phyloP scores from a whole-genome alignment of 2,329 filamentous ascomycete genomes.

The Clonostachys rhizophaga region DNA sequence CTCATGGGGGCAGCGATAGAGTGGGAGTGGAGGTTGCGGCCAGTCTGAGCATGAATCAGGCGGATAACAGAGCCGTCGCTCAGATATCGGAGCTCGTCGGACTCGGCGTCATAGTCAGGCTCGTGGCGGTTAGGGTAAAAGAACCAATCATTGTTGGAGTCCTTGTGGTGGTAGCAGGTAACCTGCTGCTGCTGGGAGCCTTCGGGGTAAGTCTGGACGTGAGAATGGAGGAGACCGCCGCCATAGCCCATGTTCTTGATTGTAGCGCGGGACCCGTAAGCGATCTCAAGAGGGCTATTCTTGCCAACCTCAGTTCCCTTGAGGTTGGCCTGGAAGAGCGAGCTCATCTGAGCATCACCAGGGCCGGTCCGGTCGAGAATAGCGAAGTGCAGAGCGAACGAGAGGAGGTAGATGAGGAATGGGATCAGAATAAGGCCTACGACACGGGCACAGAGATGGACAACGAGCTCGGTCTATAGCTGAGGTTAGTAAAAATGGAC shows the following conservation, averaged over 20 bases:
- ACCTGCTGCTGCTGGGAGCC: slow-evolving; percentile 93
- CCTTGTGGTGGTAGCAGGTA: slow-evolving; percentile 99
- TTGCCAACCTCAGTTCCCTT: slow-evolving; percentile 90
- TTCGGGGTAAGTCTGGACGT: slow-evolving; percentile 93
- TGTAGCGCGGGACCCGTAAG: slow-evolving; percentile 82
- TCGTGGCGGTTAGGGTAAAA: slow-evolving; percentile 90
- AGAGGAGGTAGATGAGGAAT: slow-evolving; percentile 88
- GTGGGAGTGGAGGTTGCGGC: slow-evolving; percentile 95
- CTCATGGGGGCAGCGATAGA: slow-evolving; percentile 82
- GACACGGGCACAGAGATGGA: slow-evolving; percentile 76
- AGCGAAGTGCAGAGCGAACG: slow-evolving; percentile 91
- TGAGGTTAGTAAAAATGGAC: slow-evolving; percentile 49
- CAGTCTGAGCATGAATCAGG: slow-evolving; percentile 90
- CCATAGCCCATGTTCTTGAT: slow-evolving; percentile 99
- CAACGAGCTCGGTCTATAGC: slow-evolving; percentile 20
- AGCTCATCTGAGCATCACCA: slow-evolving; percentile 99
- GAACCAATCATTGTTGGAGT: slow-evolving; percentile 99
- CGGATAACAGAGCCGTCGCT: slow-evolving; percentile 75
- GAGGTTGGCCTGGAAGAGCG: slow-evolving; percentile 95
- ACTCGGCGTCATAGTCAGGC: slow-evolving; percentile 65
- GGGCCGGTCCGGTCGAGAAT: slow-evolving; percentile 92
- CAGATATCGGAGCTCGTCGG: slow-evolving; percentile 65
- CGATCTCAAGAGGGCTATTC: slow-evolving; percentile 90
- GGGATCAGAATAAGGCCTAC: slow-evolving; percentile 86
- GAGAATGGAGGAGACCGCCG: slow-evolving; percentile 91